Evolutionary conservation across 495 filamentous ascomycete genomes (phyloP).

Genomic region (Penicillium coffeae): DNA sequence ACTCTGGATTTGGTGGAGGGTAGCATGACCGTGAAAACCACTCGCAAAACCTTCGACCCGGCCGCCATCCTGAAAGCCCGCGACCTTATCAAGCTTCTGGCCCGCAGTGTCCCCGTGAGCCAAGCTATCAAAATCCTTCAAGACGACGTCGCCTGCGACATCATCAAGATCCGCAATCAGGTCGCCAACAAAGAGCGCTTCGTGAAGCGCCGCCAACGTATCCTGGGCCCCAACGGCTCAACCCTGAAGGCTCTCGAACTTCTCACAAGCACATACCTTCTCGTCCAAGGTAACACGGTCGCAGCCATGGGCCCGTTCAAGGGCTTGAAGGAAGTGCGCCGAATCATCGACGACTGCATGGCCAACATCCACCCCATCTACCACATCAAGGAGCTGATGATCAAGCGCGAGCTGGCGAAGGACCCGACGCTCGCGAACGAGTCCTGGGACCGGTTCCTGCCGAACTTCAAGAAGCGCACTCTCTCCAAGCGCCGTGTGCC

Average conservation of each 20-base stretch:
- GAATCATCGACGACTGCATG: slow-evolving; percentile 95
- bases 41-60: slow-evolving; percentile 90
- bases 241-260: slow-evolving; percentile 94
- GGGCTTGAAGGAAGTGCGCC: slow-evolving; percentile 86
- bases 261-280: slow-evolving; percentile 88
- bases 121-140: slow-evolving; percentile 88
- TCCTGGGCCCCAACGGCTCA: slow-evolving; percentile 77
- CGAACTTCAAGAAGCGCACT: slow-evolving; percentile 96
- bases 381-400: slow-evolving; percentile 98
- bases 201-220: slow-evolving; percentile 89
- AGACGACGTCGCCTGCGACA: slow-evolving; percentile 83
- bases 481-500: slow-evolving; percentile 80
- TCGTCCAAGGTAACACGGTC: slow-evolving; percentile 97
- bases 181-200: slow-evolving; percentile 96
- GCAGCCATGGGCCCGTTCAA: slow-evolving; percentile 86
- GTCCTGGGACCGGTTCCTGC: slow-evolving; percentile 94
- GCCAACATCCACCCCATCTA: slow-evolving; percentile 90
- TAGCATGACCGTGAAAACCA: slow-evolving; percentile 93
- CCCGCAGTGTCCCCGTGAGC: slow-evolving; percentile 86
- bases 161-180: slow-evolving; percentile 88
- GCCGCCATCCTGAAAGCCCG: slow-evolving; percentile 91
- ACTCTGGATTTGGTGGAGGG: slow-evolving; percentile 93
- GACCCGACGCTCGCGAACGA: slow-evolving; percentile 83
- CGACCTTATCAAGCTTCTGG: slow-evolving; percentile 88
- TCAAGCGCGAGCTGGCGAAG: slow-evolving; percentile 96